Base-by-base conservation (phyloP, 2,329 filamentous ascomycete species). In the Arthrinium puccinioides region DNA sequence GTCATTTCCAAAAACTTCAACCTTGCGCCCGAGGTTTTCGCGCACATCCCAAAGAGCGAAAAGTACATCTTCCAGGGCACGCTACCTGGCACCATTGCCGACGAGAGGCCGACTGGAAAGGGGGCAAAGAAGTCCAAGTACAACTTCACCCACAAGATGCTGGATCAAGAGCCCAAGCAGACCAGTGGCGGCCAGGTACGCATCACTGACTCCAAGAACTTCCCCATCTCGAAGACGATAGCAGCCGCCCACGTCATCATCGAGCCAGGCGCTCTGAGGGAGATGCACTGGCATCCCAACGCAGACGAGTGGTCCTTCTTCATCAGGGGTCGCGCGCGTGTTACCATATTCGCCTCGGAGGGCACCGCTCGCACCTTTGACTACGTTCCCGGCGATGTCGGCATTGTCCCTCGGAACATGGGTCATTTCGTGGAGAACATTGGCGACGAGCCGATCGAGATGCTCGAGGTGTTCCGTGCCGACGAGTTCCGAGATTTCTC, bases 301-400 rank as follows among this genome's bases (percentile, higher is more conserved):
- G 82, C 82, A 10, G 84, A 88, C 51, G 84, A 88, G 57, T 89
- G 84, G 84, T 84, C 78, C 6, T 89, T 84, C 60, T 87, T 89
- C 65, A 75, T 89, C 54, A 62, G 64, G 19, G 85, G 85, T 0
- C 75, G 76, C 27, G 85, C 82, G 0, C 74, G 84, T 21, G 74
- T 87, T 11, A 88, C 84, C 11, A 74, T 89, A 46, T 89, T 88
- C 52, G 81, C 75, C 0, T 72, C 82, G 3, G 74, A 83, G 47
- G 76, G 79, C 20, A 76, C 67, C 16, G 82, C 84, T 0, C 70
- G 82, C 18, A 89, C 84, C 0, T 89, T 89, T 52, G 79, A 89
- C 62, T 89, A 85, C 34, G 63, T 72, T 6, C 72, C 82, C 1
- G 85, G 84, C 2, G 85, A 89, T 49, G 82, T 87, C 0, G 84